phyloP scores from a whole-genome alignment of 2,329 filamentous ascomycete species.

The Colletotrichum sp. region DNA sequence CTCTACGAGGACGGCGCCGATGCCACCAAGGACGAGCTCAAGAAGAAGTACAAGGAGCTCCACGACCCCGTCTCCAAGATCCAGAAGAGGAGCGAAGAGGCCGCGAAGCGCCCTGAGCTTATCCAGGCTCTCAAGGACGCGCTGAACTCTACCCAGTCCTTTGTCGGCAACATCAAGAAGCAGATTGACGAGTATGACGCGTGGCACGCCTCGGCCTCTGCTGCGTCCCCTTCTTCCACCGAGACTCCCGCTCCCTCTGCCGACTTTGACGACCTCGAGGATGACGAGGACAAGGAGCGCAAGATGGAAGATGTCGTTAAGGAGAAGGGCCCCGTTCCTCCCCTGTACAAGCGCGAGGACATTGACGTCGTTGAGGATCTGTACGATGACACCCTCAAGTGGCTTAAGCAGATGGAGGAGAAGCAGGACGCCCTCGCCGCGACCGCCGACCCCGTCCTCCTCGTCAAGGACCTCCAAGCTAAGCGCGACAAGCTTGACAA shows the following conservation, averaged over 20 bases:
- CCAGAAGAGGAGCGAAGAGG: constrained; percentile 76
- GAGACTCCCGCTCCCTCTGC: constrained; percentile 50
- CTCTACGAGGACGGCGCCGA: constrained; percentile 85
- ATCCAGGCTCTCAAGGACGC: constrained; percentile 71
- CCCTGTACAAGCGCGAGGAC: constrained; percentile 76
- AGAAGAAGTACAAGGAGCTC: constrained; percentile 76
- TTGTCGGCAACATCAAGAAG: constrained; percentile 72
- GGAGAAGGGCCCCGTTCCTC: constrained; percentile 60
- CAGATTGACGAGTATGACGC: constrained; percentile 73
- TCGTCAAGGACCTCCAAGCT: constrained; percentile 72
- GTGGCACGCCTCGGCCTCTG: constrained; percentile 59
- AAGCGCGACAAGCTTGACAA: constrained; percentile 76
- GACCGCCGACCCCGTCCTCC: constrained; percentile 77
- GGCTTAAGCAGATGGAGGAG: constrained; percentile 76
- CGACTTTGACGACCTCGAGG: constrained; percentile 79
- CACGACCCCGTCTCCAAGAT: constrained; percentile 81
- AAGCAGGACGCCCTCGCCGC: constrained; percentile 73
- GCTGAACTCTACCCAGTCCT: constrained; percentile 73
- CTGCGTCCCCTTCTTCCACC: constrained; percentile 46
- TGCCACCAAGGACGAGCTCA: constrained; percentile 76
- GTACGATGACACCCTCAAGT: constrained; percentile 68
- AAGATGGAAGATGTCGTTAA: constrained; percentile 49
- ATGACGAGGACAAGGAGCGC: constrained; percentile 57
- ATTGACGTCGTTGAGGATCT: constrained; percentile 68
- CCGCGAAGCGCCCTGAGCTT: constrained; percentile 71